Base-by-base conservation (phyloP, 805 yeast species). In the Schizosaccharomyces lindneri region DNA sequence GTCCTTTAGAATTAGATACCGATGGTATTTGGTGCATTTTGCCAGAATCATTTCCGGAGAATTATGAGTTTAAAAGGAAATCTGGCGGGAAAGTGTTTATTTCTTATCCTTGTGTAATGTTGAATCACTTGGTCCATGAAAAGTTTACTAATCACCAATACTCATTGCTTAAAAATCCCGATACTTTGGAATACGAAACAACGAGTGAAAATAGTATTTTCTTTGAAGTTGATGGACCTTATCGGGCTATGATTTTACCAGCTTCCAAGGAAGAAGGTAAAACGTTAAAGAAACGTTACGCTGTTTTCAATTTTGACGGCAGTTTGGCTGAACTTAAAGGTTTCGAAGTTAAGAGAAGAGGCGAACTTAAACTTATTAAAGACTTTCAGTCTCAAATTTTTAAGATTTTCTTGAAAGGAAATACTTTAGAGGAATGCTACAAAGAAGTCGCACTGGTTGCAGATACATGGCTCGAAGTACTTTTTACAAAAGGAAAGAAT, bases 11-110 rank as follows among this genome's bases (percentile, higher is more conserved):
- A 69, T 78, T 93, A 65, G 99, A 93, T 72, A 93, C 99, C 0
- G 99, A 93, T 77, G 99, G 99, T 76, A 93, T 93, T 68, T 93
- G 99, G 99, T 93, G 99, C 79, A 93, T 89, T 65, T 75, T 93
- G 55, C 98, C 99, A 1, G 78, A 81, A 61, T 80, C 95, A 1
- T 93, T 93, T 70, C 99, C 99, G 0, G 98, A 93, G 67, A 84
- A 88, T 66, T 87, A 77, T 71, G 76, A 76, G 24, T 81, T 93
- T 68, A 77, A 79, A 63, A 70, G 85, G 67, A 80, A 82, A 65
- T 81, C 83, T 67, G 97, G 97, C 3, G 86, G 86, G 69, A 81
- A 79, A 60, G 72, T 87, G 15, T 78, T 79, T 55, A 75, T 89
- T 62, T 90, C 95, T 11, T 93, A 93, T 69, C 97, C 97, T 0